Evolutionary conservation across 2,329 filamentous ascomycete genomes (phyloP).

Genomic region (Diaporthe amygdali): DNA sequence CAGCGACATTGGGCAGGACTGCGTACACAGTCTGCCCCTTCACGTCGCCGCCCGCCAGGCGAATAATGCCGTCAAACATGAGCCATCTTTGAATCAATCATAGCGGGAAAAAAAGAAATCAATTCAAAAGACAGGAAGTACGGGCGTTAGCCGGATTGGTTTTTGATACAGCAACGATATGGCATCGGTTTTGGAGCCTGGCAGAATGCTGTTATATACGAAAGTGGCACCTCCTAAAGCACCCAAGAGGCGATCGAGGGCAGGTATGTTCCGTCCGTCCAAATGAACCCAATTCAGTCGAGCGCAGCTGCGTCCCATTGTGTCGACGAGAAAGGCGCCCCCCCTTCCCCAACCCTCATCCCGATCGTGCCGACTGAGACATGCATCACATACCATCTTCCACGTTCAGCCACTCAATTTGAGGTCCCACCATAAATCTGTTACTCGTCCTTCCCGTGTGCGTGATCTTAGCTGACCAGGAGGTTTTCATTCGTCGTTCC

Average conservation of each 20-base stretch:
- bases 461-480: conserved; percentile 31
- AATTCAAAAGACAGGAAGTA: neutral
- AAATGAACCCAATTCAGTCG: neutral
- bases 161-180: neutral
- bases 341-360: neutral
- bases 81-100: neutral
- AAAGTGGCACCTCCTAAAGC: conserved; percentile 60
- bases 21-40: neutral
- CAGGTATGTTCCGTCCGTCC: conserved; percentile 49
- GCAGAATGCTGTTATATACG: conserved; percentile 63
- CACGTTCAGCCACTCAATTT: neutral
- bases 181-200: neutral
- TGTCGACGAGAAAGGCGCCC: neutral
- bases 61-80: neutral
- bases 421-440: neutral
- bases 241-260: conserved; percentile 64
- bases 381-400: neutral
- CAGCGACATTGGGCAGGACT: neutral
- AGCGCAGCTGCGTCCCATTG: conserved; percentile 1
- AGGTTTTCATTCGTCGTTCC: conserved; percentile 23
- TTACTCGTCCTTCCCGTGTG: conserved; percentile 14
- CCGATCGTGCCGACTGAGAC: neutral
- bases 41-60: neutral
- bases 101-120: neutral
- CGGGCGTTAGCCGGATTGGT: neutral